These are phyloP conservation scores for Bremia lactucae DNA, from an alignment of 352 stramenopile genomes.

Conservation along the genomic window DNA sequence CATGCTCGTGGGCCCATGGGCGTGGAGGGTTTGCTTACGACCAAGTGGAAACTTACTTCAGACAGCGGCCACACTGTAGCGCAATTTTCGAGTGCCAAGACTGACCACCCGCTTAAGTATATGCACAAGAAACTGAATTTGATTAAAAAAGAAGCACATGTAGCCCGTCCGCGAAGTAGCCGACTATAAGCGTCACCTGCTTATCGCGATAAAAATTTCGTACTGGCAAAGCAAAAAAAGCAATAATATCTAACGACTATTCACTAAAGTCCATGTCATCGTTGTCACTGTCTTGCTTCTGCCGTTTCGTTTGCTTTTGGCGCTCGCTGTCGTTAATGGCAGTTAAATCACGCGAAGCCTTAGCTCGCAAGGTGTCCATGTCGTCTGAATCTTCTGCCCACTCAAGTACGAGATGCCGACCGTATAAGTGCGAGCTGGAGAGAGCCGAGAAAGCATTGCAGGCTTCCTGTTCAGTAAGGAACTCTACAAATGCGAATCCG, in stretches of 20 bases:
- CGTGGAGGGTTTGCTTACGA: constrained; percentile 94
- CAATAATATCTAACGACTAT: background rate
- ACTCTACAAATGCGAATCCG: constrained; percentile 98
- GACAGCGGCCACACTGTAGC: constrained; percentile 76
- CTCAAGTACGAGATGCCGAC: constrained; percentile 96
- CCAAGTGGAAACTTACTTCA: constrained; percentile 93
- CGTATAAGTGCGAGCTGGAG: constrained; percentile 95
- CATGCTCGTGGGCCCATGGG: constrained; percentile 93
- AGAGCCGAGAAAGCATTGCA: constrained; percentile 88
- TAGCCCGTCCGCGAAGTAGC: constrained; percentile 59
- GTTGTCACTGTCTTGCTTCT: constrained; percentile 28
- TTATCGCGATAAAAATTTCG: background rate
- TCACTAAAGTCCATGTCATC: constrained; percentile 36
- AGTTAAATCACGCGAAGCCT: constrained; percentile 61
- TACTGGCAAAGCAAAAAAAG: background rate
- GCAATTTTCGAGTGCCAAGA: constrained; percentile 41
- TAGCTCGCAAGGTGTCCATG: constrained; percentile 75
- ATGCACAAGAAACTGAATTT: constrained; percentile 70
- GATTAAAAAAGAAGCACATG: constrained; percentile 46
- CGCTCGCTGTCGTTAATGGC: constrained; percentile 61
- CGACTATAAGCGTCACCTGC: constrained; percentile 31
- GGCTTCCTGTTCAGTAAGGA: constrained; percentile 93
- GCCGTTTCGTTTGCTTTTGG: constrained; percentile 48
- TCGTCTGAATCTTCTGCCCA: constrained; percentile 89
- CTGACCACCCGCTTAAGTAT: constrained; percentile 43